Conservation (phyloP, 202 grass and related monocot genomes). For the Schoenoplectus tabernaemontani region DNA sequence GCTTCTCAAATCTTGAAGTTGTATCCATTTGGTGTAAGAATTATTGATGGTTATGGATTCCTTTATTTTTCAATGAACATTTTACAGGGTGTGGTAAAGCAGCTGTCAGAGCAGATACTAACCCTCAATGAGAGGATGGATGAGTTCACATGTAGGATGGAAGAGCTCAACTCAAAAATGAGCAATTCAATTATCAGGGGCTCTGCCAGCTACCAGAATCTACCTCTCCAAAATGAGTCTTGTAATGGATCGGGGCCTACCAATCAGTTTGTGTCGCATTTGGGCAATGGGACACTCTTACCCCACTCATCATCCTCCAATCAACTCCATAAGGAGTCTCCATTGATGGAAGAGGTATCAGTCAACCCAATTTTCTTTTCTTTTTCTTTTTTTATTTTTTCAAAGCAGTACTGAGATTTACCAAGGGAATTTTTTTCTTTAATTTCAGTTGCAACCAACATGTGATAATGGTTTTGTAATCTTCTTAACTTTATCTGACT, state of each 20-base stretch:
- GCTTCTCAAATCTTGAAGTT: neutral
- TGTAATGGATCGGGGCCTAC: constrained; percentile 71
- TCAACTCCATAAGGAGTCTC: constrained; percentile 69
- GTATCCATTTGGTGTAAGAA: neutral
- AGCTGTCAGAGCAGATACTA: constrained; percentile 85
- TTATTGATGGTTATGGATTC: constrained; percentile 1
- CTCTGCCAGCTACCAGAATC: constrained; percentile 67
- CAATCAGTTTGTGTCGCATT: constrained; percentile 74
- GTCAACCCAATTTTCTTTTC: neutral
- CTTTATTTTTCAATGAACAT: constrained; percentile 1
- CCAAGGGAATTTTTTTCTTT: neutral
- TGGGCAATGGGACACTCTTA: constrained; percentile 84
- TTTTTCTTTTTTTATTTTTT: neutral
- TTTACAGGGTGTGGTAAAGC: constrained; percentile 63
- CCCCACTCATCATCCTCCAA: constrained; percentile 62
- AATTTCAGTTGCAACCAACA: neutral
- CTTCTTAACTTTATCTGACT: neutral
- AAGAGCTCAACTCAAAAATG: constrained; percentile 86
- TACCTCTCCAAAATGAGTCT: constrained; percentile 51
- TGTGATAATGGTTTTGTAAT: neutral
- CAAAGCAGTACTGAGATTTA: neutral
- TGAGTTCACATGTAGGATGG: constrained; percentile 79
- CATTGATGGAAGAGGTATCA: constrained; percentile 74
- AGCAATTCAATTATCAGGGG: constrained; percentile 38
- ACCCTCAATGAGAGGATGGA: constrained; percentile 95